phyloP scores from a whole-genome alignment of 192 early-diverging fungal species.

The Phycomyces nitens region DNA sequence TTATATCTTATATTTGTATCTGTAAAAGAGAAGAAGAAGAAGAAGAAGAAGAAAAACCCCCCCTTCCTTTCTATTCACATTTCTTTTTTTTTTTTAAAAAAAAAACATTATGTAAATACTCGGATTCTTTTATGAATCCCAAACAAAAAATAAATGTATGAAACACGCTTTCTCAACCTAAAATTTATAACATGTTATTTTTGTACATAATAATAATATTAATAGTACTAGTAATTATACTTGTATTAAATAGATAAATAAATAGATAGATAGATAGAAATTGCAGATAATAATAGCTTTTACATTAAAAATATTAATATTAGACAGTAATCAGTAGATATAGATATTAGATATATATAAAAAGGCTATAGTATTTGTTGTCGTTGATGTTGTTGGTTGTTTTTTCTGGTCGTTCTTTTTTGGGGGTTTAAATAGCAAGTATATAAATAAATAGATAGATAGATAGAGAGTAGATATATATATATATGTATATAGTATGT shows the following conservation, averaged over 20 bases:
- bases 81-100: no score
- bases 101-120: neutral
- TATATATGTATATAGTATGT: neutral
- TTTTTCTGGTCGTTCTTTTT: no score
- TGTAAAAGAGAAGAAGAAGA: no score
- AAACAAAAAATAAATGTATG: conserved; percentile 6
- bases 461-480: neutral
- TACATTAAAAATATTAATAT: no score
- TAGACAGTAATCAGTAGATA: no score
- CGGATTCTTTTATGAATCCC: neutral
- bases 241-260: neutral
- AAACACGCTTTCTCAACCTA: conserved; percentile 2
- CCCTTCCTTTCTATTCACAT: neutral
- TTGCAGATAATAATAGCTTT: no score
- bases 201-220: neutral
- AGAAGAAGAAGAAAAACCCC: no score
- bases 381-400: no score
- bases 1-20: no score
- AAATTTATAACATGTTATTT: conserved; percentile 2
- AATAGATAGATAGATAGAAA: neutral
- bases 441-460: neutral
- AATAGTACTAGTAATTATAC: neutral
- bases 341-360: no score
- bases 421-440: no score
- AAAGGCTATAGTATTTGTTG: no score